A percentile compares a stretch with the other conserved stretches of the same genome.
These are phyloP conservation scores for Vaccinium myrtillus DNA, from an alignment of 148 eudicot species.

Conservation along the genomic window DNA sequence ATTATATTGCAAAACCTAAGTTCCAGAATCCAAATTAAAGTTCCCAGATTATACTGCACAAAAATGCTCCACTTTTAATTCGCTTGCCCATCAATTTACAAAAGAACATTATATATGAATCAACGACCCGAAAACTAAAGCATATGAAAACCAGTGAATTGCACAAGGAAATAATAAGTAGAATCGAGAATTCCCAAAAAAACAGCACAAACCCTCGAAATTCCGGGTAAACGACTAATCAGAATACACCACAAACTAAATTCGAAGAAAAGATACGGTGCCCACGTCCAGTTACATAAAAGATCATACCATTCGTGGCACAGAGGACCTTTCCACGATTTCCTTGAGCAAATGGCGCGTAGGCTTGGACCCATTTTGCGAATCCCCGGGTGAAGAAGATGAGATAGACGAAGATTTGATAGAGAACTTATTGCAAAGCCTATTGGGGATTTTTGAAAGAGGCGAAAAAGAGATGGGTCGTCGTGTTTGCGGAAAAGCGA, in stretches of 20 bases:
- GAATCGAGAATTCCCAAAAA: neutral
- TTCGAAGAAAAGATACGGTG: neutral
- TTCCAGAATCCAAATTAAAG: neutral
- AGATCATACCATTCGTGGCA: constrained; percentile 11
- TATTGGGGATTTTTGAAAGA: neutral
- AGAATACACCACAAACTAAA: neutral
- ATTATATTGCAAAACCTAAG: neutral
- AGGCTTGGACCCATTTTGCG: constrained; percentile 11
- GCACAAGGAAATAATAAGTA: neutral
- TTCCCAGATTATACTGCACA: neutral
- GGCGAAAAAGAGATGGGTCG: constrained; percentile 1
- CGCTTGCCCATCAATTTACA: neutral
- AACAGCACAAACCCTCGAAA: neutral
- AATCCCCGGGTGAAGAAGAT: constrained; percentile 9
- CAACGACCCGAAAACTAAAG: neutral
- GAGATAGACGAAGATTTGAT: neutral
- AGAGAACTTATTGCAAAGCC: neutral
- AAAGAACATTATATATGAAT: neutral
- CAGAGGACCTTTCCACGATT: neutral
- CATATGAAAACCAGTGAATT: neutral
- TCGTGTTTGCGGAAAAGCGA: constrained; percentile 12
- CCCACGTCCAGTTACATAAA: neutral
- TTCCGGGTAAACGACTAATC: neutral
- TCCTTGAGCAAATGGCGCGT: neutral
- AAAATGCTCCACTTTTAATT: neutral